Conservation (phyloP, 768 basidiomycete genomes). For the Lentinula lateritia region DNA sequence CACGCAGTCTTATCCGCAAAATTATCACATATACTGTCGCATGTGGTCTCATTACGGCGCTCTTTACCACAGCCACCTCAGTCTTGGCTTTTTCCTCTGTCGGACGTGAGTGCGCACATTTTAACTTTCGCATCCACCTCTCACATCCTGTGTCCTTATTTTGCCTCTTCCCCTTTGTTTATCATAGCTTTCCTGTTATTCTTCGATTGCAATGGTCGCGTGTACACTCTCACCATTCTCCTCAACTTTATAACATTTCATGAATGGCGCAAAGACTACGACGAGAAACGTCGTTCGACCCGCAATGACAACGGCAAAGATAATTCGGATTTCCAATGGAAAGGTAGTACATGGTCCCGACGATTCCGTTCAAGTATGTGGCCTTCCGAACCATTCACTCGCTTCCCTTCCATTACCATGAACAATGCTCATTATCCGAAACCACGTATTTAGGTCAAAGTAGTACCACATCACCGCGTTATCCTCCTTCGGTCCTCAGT, state of each 20-base stretch:
- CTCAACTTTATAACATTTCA: slow-evolving; percentile 1
- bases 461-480: not conserved
- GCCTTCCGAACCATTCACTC: not conserved
- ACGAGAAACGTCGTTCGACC: not conserved
- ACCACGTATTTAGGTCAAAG: not conserved
- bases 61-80: not conserved
- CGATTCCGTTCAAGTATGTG: not conserved
- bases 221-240: not conserved
- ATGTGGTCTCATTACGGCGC: not conserved
- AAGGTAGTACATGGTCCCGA: not conserved
- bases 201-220: not conserved
- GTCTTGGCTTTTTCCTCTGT: not conserved
- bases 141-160: not conserved
- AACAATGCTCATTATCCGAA: no score
- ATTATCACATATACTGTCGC: not conserved
- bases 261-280: not conserved
- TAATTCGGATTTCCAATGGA: not conserved
- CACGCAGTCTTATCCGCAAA: not conserved
- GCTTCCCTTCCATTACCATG: not conserved
- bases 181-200: not conserved
- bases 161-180: not conserved
- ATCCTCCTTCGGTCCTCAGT: not conserved
- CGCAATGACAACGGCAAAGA: not conserved
- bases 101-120: not conserved
- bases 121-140: not conserved